Conservation (phyloP, 148 eudicot genomes). For the Drosera capensis region DNA sequence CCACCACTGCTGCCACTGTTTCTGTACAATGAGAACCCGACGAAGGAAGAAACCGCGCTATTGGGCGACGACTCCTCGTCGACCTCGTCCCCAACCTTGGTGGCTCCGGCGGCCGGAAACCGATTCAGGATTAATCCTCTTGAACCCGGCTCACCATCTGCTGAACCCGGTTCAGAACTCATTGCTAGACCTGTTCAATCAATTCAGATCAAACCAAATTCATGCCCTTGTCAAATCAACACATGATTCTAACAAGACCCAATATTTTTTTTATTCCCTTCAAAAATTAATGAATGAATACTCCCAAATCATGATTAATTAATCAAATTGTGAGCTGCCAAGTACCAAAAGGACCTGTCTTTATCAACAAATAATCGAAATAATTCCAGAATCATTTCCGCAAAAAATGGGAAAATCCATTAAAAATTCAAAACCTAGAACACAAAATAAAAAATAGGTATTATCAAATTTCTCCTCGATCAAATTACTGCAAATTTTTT, state of each 20-base stretch:
- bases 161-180: neutral
- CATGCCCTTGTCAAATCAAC: neutral
- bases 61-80: neutral
- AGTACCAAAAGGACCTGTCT: neutral
- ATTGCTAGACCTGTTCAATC: neutral
- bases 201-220: neutral
- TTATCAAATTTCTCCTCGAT: neutral
- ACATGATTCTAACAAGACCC: neutral
- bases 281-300: too few relatives aligned
- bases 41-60: neutral
- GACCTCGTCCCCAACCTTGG: neutral
- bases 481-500: too few relatives aligned
- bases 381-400: neutral
- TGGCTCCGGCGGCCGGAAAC: neutral
- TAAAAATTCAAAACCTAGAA: neutral
- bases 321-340: too few relatives aligned
- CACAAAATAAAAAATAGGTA: neutral
- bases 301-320: too few relatives aligned
- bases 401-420: neutral
- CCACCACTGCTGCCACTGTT: neutral
- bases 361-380: neutral
- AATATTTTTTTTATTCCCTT: too few relatives aligned
- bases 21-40: slow-evolving; percentile 1
- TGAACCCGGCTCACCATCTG: slow-evolving; percentile 1
- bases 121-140: neutral